Evolutionary conservation across 2,329 filamentous ascomycete species (phyloP).

Genomic region (Ramularia collo-cygni): DNA sequence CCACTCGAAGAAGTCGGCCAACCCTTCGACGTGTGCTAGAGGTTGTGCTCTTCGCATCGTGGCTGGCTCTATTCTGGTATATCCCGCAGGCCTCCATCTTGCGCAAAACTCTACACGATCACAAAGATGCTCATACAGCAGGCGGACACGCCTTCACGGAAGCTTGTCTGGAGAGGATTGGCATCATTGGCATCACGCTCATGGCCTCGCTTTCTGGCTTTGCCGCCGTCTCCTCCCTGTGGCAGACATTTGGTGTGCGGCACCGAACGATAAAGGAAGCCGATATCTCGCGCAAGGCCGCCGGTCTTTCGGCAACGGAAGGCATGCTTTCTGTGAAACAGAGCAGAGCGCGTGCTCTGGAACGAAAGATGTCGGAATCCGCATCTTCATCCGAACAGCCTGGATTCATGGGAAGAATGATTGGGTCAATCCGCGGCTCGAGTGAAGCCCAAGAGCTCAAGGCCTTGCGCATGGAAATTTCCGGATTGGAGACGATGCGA

Average conservation of each 20-base stretch:
- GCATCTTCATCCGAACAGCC: slow-evolving; percentile 29
- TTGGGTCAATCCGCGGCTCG: slow-evolving; percentile 64
- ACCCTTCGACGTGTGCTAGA: slow-evolving; percentile 48
- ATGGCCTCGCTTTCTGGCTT: slow-evolving; percentile 89
- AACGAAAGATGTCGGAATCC: slow-evolving; percentile 53
- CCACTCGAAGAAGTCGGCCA: slow-evolving; percentile 50
- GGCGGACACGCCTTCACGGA: slow-evolving; percentile 45
- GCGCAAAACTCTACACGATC: slow-evolving; percentile 35
- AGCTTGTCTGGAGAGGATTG: slow-evolving; percentile 59
- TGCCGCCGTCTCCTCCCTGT: slow-evolving; percentile 78
- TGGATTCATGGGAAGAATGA: slow-evolving; percentile 66
- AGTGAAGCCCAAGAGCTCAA: slow-evolving; percentile 49
- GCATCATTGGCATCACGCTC: slow-evolving; percentile 75
- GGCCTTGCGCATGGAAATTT: slow-evolving; percentile 64
- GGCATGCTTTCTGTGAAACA: slow-evolving; percentile 74
- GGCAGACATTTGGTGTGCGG: slow-evolving; percentile 70
- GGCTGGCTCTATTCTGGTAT: slow-evolving; percentile 70
- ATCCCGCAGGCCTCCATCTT: slow-evolving; percentile 32
- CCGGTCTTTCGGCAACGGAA: slow-evolving; percentile 68
- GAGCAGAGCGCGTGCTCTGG: slow-evolving; percentile 62
- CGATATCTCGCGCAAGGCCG: slow-evolving; percentile 69
- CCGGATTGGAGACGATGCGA: slow-evolving; percentile 74
- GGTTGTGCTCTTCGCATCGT: slow-evolving; percentile 54
- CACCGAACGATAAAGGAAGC: slow-evolving; percentile 55
- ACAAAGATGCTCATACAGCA: slow-evolving; percentile 27